Base-by-base conservation (phyloP, 139 green algal species). In the Dunaliella primolecta region DNA sequence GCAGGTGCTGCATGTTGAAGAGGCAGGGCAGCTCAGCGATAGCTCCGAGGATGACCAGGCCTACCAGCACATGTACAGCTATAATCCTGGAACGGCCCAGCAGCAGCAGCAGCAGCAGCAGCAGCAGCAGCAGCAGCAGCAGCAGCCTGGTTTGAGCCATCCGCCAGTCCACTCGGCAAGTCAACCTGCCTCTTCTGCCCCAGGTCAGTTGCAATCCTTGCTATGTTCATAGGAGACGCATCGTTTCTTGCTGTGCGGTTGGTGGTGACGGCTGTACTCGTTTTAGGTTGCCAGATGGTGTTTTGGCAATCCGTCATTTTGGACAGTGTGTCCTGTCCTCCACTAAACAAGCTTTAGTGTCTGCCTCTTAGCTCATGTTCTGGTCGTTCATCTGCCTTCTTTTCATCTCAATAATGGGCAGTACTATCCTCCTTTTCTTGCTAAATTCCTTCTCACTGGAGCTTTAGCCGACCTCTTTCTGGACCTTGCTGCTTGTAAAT, bases 11-110 rank as follows among this genome's bases (percentile, higher is more conserved):
- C 70, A 89, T 29, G 75, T 89, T 37, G 21, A 31, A 15, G 36
- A 57, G 27, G 76, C 84, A 37, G 78, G 77, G 1, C 86, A 89
- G 11, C 86, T 86, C 78, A 86, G 81, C 24, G 86, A 89, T 36
- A 82, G 79, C 78, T 80, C 75, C 36, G 86, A 89, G 0, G 82
- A 82, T 38, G 86, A 86, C 31, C 75, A 34, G 2, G 33, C 27
- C 1, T 31, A 80, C 23, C 29, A 36, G 3, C 21, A 32, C 64
- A 38, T 31, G 2, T 37, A 85, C 34, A 64, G 46, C 64, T 29
- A 36, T 74, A 64, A 57, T 1, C 21, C 64, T 3, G 33, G 27
- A 27, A n/a, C 64, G 36, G 1, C 32, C 2, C 25, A 3, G 33
- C 80, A 74, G 78, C 78, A 75, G 27, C 75, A 80, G 2, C 27